Base-by-base conservation (phyloP, 2,329 filamentous ascomycete genomes). In the Corynespora cassiicola region DNA sequence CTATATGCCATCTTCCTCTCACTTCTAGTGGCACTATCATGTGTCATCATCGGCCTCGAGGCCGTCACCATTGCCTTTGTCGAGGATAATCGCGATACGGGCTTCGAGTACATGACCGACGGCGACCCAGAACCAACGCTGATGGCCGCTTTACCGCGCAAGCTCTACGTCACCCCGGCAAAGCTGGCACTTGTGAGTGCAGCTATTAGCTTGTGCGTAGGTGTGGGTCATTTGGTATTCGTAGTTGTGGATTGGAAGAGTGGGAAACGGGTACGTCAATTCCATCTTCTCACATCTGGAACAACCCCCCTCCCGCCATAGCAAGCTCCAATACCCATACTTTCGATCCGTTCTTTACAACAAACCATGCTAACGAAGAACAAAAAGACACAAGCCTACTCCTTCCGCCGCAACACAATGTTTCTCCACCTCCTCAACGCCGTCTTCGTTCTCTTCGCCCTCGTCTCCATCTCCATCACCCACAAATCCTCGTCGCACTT, bases 381-480 rank as follows among this genome's bases (percentile, higher is more conserved):
- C 10, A n/a, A 23, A 8, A 14, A 63, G 63, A 63, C 57, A 2
- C 62, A 63, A 46, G 44, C 50, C 7, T 60, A 60, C 34, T 43
- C 55, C 9, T 66, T 68, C 42, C 62, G 60, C 29, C 62, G 61
- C 34, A 66, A 66, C 40, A 45, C 51, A 29, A 60, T 66, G 58
- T 52, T 63, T 34, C 32, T 66, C 5, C 60, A 66, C 39, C 50
- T 63, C 41, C 42, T 44, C 17, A 65, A 66, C 39, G 36, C 36
- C 17, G 47, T 65, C 33, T 18, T 66, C 23, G 47, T 66, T 21
- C 52, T 68, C 23, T 56, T 63, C 33, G 50, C 55, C 14, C 48
- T 68, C 7, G 56, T 66, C 14, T 57, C 57, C 25, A 50, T 63
- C 10, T 58, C 41, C 31, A 52, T 63, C 2, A 63, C 60, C 1